Evolutionary conservation across 2,329 filamentous ascomycete species (phyloP).

Genomic region (Exophiala lecanii-corni): DNA sequence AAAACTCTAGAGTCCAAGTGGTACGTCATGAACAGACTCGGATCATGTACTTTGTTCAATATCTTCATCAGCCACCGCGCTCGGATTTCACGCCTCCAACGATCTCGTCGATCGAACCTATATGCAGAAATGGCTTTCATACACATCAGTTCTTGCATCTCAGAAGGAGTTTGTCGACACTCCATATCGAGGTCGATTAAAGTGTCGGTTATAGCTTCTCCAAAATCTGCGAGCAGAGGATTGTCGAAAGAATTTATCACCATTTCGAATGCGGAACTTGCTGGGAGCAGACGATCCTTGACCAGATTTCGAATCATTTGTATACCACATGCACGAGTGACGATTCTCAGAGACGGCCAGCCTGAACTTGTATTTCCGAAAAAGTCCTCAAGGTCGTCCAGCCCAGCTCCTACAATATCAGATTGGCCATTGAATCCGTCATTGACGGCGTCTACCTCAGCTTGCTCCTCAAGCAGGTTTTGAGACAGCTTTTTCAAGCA

Average conservation of each 20-base stretch:
- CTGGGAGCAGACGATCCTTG: not conserved
- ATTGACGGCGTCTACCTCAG: constrained; percentile 8
- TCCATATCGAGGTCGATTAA: constrained; percentile 1
- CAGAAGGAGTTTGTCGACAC: not conserved
- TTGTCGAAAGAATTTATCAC: not conserved
- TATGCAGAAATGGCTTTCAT: not conserved
- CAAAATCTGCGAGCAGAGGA: constrained; percentile 4
- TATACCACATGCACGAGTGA: constrained; percentile 8
- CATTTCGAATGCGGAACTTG: constrained; percentile 2
- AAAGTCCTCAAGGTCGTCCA: constrained; percentile 14
- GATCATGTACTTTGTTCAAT: not conserved
- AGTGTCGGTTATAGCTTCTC: constrained; percentile 1
- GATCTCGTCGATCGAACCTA: not conserved
- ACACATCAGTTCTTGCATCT: not conserved
- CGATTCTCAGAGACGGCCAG: constrained; percentile 7
- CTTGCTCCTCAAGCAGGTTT: constrained; percentile 11
- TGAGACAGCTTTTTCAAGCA: constrained; percentile 7
- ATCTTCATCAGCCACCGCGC: not conserved
- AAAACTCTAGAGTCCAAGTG: no score
- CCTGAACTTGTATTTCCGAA: constrained; percentile 9
- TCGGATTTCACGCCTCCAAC: not conserved
- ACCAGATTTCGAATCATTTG: constrained; percentile 7
- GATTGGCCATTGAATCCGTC: constrained; percentile 10
- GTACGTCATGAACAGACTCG: not conserved
- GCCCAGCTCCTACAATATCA: constrained; percentile 7